Evolutionary conservation across 371 early-diverging fungal species (phyloP), one percentile per base, ranked within the genome.

Genomic region (Dichotomocladium elegans): DNA sequence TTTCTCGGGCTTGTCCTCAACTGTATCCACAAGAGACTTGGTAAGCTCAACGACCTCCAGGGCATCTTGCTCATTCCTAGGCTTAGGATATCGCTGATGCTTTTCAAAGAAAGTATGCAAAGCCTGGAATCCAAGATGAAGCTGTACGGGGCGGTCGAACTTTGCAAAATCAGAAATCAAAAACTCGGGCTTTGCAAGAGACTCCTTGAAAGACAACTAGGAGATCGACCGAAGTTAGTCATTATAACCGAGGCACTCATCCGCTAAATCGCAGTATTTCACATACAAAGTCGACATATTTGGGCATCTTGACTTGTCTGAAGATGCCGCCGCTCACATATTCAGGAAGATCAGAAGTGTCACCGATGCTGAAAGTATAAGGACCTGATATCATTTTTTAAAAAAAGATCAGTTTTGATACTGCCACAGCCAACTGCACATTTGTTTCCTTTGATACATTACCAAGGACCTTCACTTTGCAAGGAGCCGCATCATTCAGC

Each of bases 161-260:
- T 99, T 99, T 37, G 95, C 95, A 76, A 92, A 98, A 72, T 99
- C 99, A 42, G 96, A 87, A 42, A 89, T 76, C 49, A 97, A 57
- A 47, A 82, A 91, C 57, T 95, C 94, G 19, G 99, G 98, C 15
- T 76, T 72, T 26, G 76, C 66, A n/a, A 96, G 71, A 0, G 93
- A 81, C 33, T 92, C 92, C 34, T 73, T 75, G 47, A 91, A 75
- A 3, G 91, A 77, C 61, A 79, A 74, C 88, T 90, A 61, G 12
- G 37, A 17, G 25, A 41, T 34, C 14, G 47, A n/a, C n/a, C 30
- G 22, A 21, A 14, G 10, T 58, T 7, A 27, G 35, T 29, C 6
- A 12, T 22, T 31, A 15, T 14, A 21, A 11, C 35, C 8, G 27
- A 17, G 15, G n/a, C 4, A 40, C 15, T 5, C 30, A 41, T 8